A percentile compares a stretch with the other conserved stretches of the same genome.
Evolutionary conservation across 2,329 filamentous ascomycete species (phyloP).

Genomic region (Thyridium curvatum): DNA sequence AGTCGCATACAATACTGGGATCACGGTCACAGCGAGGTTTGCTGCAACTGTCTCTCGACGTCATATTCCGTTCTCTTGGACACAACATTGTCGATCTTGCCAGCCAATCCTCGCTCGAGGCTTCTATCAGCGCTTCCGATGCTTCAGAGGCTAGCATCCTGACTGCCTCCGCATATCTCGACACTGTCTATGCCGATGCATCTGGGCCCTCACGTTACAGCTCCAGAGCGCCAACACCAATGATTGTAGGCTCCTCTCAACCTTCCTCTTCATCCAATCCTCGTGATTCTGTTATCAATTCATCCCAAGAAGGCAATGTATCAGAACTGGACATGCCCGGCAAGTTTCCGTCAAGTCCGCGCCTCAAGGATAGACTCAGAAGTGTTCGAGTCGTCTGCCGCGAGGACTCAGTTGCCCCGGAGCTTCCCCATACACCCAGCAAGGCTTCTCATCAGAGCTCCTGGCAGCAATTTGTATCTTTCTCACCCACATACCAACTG

Average conservation of each 20-base stretch:
- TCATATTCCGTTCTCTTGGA: constrained; percentile 78
- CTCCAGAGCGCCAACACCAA: constrained; percentile 63
- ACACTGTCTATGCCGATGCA: constrained; percentile 66
- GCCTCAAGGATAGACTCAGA: constrained; percentile 13
- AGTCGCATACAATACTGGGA: constrained; percentile 95
- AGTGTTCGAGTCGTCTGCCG: constrained; percentile 39
- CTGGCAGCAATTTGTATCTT: not conserved
- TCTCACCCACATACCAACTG: too few species aligned
- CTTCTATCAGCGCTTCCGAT: constrained; percentile 71
- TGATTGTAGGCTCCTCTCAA: constrained; percentile 53
- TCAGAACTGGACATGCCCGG: constrained; percentile 8
- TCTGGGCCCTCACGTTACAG: constrained; percentile 48
- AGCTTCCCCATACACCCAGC: constrained; percentile 6
- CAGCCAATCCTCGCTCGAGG: constrained; percentile 55
- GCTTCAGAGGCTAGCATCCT: constrained; percentile 74
- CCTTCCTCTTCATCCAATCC: constrained; percentile 31
- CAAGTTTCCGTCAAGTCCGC: constrained; percentile 11
- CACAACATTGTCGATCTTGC: constrained; percentile 61
- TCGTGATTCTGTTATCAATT: constrained; percentile 18
- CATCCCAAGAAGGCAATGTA: too few species aligned
- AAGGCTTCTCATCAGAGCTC: not conserved
- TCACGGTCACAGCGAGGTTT: constrained; percentile 81
- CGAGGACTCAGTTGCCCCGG: constrained; percentile 12
- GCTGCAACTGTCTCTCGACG: constrained; percentile 85
- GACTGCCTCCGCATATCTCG: constrained; percentile 70